Evolutionary conservation across 2,329 filamentous ascomycete species (phyloP), one percentile per base, ranked within the genome.

Genomic region (Samsoniella hepiali): DNA sequence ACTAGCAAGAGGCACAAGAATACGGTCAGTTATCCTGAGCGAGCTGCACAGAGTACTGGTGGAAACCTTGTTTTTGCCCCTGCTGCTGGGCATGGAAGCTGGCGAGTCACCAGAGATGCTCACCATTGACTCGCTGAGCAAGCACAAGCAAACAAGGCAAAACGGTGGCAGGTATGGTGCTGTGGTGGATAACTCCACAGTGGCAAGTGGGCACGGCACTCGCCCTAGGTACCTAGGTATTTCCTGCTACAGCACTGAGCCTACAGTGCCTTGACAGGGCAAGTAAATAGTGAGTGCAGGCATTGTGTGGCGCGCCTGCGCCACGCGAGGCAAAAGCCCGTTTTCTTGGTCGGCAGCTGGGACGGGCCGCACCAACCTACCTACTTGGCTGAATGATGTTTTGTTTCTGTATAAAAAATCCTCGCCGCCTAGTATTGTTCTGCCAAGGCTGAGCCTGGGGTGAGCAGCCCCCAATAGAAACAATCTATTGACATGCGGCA

Each of bases 41-140:
- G 29, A 31, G 40, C 31, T 49, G 50, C 22, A 45, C 22, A 22
- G 22, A 22, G 22, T 22, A 22, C 22, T 22, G 22, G 22, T 22
- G 13, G 31, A 57, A 62, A 15, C 54, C 29, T 22, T 10, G 54
- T 58, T 58, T 63, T 5, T 53, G 38, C 61, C 36, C 61, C n/a
- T 57, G 53, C 32, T 51, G n/a, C 56, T 49, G 56, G n/a, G 11
- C 45, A 49, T 29, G 45, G 45, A 47, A 15, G 54, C 29, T 36
- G 17, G 38, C 31, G 38, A 40, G 22, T 22, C 22, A 22, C 22
- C 22, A 22, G 22, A 22, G 22, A 22, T 22, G 22, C 22, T 22
- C 22, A 22, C 22, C 22, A 22, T 22, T 22, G 22, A 22, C 22
- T 22, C 22, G 22, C 22, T 22, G 22, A 22, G n/a, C 32, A 36